Evolutionary conservation across 306 rosid species (phyloP), one percentile per base, ranked within the genome.

Genomic region (Sindora glabra): DNA sequence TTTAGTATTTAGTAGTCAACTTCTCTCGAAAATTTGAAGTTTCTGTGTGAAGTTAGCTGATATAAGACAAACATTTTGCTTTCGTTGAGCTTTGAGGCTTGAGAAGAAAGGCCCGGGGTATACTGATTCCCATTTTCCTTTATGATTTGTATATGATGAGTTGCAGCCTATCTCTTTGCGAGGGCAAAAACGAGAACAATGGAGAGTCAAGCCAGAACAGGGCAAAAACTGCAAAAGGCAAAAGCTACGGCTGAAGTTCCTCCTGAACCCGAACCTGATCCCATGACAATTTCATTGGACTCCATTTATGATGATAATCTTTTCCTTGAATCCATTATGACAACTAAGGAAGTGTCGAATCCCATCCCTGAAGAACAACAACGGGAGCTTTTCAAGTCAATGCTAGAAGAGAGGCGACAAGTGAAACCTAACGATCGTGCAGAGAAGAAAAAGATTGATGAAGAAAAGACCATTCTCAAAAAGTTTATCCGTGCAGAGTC

Each of bases 101-200:
- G 34, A 56, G n/a, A n/a, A 39, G 47, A 63, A 27, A 62, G 11
- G 39, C 55, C n/a, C 14, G 36, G 62, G 48, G 29, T 65, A 30
- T 32, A 56, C 57, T 71, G n/a, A 17, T 45, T 56, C 16, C 45
- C 38, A 16, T 65, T n/a, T 37, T 67, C 19, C 38, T 49, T 21
- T 34, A 13, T 65, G 60, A 71, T 54, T 55, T 45, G 47, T 48
- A 48, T 69, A 21, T 71, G 38, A 62, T 67, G 39, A 32, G 52
- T 62, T 69, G 65, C 85, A 90, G 95, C 90, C 61, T 90, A 62
- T 75, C 71, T 90, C 39, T 87, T 90, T 73, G 73, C 74, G 44
- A 66, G 71, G 21, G 75, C 83, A 36, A 81, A 67, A 66, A 79
- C 47, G 75, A 79, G 72, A 77, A 38, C 59, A 14, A 52, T 47